A percentile compares a stretch with the other conserved stretches of the same genome.
phyloP scores from a whole-genome alignment of 1,284 basidiomycete genomes.

The Pseudomicrostroma phylloplanum region DNA sequence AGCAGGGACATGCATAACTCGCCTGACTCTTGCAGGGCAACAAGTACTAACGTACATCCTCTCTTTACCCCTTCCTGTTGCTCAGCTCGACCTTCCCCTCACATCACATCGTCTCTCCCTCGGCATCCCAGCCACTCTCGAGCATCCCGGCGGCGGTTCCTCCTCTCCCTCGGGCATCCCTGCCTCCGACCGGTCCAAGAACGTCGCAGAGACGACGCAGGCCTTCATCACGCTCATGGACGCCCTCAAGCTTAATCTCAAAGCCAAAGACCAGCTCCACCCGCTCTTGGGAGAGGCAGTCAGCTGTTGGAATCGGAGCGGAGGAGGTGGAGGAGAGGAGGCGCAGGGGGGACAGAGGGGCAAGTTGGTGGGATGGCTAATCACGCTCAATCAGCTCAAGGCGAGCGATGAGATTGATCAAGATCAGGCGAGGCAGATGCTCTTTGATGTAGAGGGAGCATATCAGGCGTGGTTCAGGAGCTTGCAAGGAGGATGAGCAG shows the following conservation, averaged over 20 bases:
- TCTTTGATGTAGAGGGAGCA: conserved; percentile 93
- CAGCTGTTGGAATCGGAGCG: conserved; percentile 57
- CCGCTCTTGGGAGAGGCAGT: conserved; percentile 90
- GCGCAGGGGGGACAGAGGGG: conserved; percentile 90
- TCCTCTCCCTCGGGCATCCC: conserved; percentile 50
- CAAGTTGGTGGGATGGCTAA: conserved; percentile 90
- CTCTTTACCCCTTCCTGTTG: too few species aligned
- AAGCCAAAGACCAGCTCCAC: conserved; percentile 94
- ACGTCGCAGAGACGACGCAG: conserved; percentile 98
- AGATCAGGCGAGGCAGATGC: conserved; percentile 87
- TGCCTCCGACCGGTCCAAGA: conserved; percentile 78
- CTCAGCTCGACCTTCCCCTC: conserved; percentile 84
- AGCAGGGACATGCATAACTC: too few species aligned
- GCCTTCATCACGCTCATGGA: conserved; percentile 97
- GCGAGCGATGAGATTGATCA: conserved; percentile 93
- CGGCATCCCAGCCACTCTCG: conserved; percentile 91
- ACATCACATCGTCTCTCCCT: conserved; percentile 82
- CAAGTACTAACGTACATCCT: too few species aligned
- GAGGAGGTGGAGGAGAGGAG: conserved; percentile 57
- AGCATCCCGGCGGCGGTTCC: conserved; percentile 57
- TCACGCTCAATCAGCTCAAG: conserved; percentile 92
- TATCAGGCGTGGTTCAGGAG: conserved; percentile 93
- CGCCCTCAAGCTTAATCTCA: conserved; percentile 80
- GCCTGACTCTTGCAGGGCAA: too few species aligned
- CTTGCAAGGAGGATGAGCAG: conserved; percentile 51